phyloP scores from a whole-genome alignment of 2,329 filamentous ascomycete genomes.

The Penicillium sp. region DNA sequence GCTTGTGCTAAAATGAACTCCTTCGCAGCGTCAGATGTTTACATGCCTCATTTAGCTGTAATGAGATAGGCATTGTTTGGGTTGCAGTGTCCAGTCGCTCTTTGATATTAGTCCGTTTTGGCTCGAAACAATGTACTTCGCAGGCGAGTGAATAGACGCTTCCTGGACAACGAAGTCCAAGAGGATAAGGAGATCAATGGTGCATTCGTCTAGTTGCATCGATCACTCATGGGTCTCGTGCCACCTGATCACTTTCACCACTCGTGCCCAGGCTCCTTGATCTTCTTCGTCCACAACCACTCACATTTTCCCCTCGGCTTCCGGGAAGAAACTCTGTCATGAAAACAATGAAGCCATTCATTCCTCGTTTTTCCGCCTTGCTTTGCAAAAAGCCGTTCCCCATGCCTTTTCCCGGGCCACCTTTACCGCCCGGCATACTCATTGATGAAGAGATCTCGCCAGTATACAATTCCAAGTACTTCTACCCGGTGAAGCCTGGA shows the following conservation, averaged over 20 bases:
- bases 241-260: not conserved
- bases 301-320: conserved; percentile 14
- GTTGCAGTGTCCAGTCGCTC: too few relatives aligned
- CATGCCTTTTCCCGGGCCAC: conserved; percentile 23
- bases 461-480: conserved; percentile 35
- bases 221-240: not conserved
- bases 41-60: too few relatives aligned
- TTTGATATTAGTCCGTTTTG: too few relatives aligned
- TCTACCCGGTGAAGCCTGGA: conserved; percentile 42
- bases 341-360: conserved; percentile 17
- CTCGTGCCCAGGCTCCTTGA: not conserved
- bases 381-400: conserved; percentile 29
- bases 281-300: conserved; percentile 16
- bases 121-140: too few relatives aligned
- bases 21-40: too few relatives aligned
- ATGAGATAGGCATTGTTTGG: too few relatives aligned
- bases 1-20: too few relatives aligned
- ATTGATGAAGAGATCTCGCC: conserved; percentile 43
- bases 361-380: conserved; percentile 16
- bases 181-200: too few relatives aligned
- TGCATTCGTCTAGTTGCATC: too few relatives aligned
- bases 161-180: too few relatives aligned
- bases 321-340: conserved; percentile 19
- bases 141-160: too few relatives aligned
- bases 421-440: conserved; percentile 20